These are phyloP conservation scores for Fusarium nelsonii DNA, from an alignment of 2,329 filamentous ascomycete genomes.

Conservation along the genomic window DNA sequence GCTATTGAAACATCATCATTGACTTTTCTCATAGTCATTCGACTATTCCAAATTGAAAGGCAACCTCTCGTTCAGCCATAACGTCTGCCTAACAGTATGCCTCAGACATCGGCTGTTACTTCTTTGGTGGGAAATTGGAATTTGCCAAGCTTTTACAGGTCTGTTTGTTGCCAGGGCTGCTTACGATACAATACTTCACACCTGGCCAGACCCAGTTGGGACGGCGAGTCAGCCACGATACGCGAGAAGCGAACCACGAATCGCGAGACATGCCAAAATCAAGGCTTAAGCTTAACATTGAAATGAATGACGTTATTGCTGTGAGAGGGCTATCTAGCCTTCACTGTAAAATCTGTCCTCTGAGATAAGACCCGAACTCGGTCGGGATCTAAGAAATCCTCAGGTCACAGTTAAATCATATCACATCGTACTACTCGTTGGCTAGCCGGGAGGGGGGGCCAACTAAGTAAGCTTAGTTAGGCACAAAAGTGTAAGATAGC, in stretches of 20 bases:
- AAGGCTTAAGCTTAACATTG: background rate
- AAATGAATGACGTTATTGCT: no score
- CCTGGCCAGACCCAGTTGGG: background rate
- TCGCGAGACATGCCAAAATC: constrained; percentile 3
- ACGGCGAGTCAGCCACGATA: background rate
- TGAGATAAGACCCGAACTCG: background rate
- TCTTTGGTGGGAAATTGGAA: background rate
- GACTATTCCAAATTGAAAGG: background rate
- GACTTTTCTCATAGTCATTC: background rate
- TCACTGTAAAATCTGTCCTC: background rate
- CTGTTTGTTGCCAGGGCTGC: background rate
- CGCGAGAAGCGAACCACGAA: constrained; percentile 3
- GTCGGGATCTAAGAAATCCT: background rate
- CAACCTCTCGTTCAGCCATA: background rate
- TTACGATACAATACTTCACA: background rate
- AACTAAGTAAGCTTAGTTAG: no score
- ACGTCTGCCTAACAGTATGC: background rate
- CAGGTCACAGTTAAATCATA: background rate
- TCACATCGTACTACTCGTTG: background rate
- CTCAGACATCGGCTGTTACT: background rate
- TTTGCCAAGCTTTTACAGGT: background rate
- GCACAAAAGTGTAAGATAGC: no score
- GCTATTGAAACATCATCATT: no score
- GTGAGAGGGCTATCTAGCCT: no score
- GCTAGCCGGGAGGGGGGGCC: no score